Conservation (phyloP, 108 stramenopile genomes). For the Cylindrotheca closterium region DNA sequence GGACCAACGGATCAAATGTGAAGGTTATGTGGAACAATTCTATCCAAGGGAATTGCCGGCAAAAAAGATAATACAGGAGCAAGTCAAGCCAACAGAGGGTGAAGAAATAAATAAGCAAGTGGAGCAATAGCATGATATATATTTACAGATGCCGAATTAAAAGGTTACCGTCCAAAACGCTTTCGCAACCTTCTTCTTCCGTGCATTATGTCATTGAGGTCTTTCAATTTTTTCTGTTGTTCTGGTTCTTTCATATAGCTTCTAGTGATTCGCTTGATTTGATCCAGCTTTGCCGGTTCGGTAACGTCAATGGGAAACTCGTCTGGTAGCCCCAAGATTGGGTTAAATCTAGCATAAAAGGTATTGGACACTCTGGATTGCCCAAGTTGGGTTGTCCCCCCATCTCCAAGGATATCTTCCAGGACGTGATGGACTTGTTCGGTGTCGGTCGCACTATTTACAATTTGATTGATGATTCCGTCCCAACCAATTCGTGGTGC, state of each 20-base stretch:
- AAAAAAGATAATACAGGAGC: neutral
- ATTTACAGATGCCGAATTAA: neutral
- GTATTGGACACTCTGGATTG: slow-evolving; percentile 50
- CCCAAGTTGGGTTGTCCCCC: slow-evolving; percentile 28
- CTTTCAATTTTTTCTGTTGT: slow-evolving; percentile 56
- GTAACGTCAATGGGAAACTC: slow-evolving; percentile 57
- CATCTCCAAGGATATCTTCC: slow-evolving; percentile 77
- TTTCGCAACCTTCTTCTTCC: slow-evolving; percentile 12
- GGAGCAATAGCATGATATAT: neutral
- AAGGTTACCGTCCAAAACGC: slow-evolving; percentile 1
- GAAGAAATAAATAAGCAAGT: neutral
- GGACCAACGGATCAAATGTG: slow-evolving; percentile 5
- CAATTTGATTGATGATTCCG: slow-evolving; percentile 85
- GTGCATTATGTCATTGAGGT: slow-evolving; percentile 29
- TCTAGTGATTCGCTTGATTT: slow-evolving; percentile 58
- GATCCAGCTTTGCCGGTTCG: slow-evolving; percentile 59
- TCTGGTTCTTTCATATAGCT: slow-evolving; percentile 72
- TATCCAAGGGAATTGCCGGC: slow-evolving; percentile 30
- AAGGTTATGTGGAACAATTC: slow-evolving; percentile 8
- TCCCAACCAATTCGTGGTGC: slow-evolving; percentile 86
- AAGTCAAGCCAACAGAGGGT: neutral
- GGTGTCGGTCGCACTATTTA: slow-evolving; percentile 79
- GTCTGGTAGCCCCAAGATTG: slow-evolving; percentile 62
- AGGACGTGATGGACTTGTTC: slow-evolving; percentile 73
- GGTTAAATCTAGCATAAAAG: slow-evolving; percentile 81